Evolutionary conservation across 331 rosid genomes (phyloP).

Genomic region (Prunus yedoensis): DNA sequence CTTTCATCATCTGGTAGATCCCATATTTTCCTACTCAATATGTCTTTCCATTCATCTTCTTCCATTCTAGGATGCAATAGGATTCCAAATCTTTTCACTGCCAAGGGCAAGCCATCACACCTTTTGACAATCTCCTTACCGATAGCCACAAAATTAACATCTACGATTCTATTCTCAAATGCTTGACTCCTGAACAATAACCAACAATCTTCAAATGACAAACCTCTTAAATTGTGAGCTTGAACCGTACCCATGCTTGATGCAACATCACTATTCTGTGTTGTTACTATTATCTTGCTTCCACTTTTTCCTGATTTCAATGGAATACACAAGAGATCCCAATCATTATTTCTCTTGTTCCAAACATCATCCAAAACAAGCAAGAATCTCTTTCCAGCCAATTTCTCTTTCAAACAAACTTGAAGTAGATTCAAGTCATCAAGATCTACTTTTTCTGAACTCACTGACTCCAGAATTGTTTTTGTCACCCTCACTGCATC

Average conservation of each 20-base stretch:
- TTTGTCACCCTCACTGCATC: slow-evolving; percentile 23
- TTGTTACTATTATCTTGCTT: slow-evolving; percentile 26
- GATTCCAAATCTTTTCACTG: slow-evolving; percentile 23
- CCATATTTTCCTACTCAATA: slow-evolving; percentile 26
- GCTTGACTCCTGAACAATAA: slow-evolving; percentile 20
- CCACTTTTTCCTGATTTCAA: slow-evolving; percentile 19
- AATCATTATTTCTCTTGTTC: slow-evolving; percentile 21
- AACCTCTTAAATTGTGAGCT: slow-evolving; percentile 9
- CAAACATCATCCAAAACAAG: slow-evolving; percentile 31
- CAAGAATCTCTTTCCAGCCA: slow-evolving; percentile 26
- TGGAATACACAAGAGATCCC: slow-evolving; percentile 23
- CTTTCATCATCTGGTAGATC: slow-evolving; percentile 36
- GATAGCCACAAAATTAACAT: slow-evolving; percentile 7
- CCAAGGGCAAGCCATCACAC: slow-evolving; percentile 30
- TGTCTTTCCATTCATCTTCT: slow-evolving; percentile 29
- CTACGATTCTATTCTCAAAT: slow-evolving; percentile 8
- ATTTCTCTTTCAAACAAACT: slow-evolving; percentile 29
- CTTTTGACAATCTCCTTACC: slow-evolving; percentile 21
- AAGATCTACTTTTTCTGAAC: not conserved
- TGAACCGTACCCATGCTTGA: slow-evolving; percentile 24
- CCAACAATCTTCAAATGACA: slow-evolving; percentile 28
- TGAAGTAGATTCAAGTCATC: slow-evolving; percentile 27
- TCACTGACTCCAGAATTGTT: slow-evolving; percentile 15
- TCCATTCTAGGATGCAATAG: slow-evolving; percentile 7
- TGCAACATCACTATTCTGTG: slow-evolving; percentile 21